Conservation (phyloP, 495 filamentous ascomycete species). For the Penicillium ucsense region DNA sequence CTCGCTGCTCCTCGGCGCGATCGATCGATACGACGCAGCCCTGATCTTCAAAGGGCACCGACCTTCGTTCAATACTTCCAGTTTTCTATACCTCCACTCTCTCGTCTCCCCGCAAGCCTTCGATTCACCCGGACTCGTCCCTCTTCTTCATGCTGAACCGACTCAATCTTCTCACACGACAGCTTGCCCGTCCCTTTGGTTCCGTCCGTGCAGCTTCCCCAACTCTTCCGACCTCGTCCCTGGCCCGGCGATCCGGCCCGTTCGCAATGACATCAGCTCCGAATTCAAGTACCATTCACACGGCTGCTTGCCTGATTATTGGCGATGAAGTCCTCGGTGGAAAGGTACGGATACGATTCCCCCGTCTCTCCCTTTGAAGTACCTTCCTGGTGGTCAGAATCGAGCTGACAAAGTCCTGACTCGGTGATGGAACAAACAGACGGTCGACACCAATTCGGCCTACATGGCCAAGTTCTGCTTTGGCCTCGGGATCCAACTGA, state of each 20-base stretch:
- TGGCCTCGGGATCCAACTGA: conserved; percentile 75
- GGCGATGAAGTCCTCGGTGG: conserved; percentile 96
- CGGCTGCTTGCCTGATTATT: conserved; percentile 89
- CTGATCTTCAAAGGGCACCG: too few relatives aligned
- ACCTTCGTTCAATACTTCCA: not conserved
- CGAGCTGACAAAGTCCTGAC: not conserved
- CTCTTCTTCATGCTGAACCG: conserved; percentile 57
- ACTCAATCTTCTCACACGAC: conserved; percentile 61
- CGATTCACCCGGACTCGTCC: not conserved
- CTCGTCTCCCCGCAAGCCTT: not conserved
- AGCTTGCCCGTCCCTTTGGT: conserved; percentile 55
- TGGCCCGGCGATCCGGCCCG: conserved; percentile 12
- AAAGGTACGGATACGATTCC: conserved; percentile 49
- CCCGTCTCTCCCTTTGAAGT: too few relatives aligned
- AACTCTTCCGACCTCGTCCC: conserved; percentile 30
- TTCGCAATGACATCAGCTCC: conserved; percentile 47
- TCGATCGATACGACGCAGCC: not conserved
- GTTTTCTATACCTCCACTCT: conserved; percentile 1
- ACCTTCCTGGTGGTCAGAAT: not conserved
- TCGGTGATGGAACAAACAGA: conserved; percentile 28
- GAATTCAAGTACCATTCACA: conserved; percentile 60
- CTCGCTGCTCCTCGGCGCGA: not conserved
- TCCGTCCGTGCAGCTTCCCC: conserved; percentile 21
- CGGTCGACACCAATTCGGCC: conserved; percentile 85
- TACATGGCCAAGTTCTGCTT: conserved; percentile 94